Evolutionary conservation across 2,329 filamentous ascomycete species (phyloP).

Genomic region (Ophiobolus disseminans): DNA sequence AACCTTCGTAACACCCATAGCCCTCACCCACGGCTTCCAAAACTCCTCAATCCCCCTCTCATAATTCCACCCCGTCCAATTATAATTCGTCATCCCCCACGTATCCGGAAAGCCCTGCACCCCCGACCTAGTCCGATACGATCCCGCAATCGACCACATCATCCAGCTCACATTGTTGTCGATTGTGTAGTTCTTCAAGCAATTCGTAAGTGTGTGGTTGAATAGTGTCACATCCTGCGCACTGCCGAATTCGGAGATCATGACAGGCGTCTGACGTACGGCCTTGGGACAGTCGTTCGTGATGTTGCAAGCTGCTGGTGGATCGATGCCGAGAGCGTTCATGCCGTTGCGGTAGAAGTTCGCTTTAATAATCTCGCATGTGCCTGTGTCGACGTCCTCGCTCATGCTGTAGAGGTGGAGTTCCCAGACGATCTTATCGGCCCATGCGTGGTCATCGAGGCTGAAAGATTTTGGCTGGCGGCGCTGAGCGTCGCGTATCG

Average conservation of each 20-base stretch:
- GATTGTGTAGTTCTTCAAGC: constrained; percentile 55
- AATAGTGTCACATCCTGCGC: constrained; percentile 51
- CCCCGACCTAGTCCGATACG: constrained; percentile 56
- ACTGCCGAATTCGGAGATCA: constrained; percentile 48
- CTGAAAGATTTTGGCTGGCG: constrained; percentile 57
- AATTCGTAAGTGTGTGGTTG: constrained; percentile 56
- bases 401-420: constrained; percentile 62
- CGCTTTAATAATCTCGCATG: constrained; percentile 58
- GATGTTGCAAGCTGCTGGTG: constrained; percentile 45
- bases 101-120: constrained; percentile 56
- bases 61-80: constrained; percentile 58
- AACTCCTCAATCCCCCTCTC: constrained; percentile 55
- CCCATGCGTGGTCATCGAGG: constrained; percentile 55
- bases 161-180: constrained; percentile 58
- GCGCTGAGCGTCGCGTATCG: constrained; percentile 52
- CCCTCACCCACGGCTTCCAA: constrained; percentile 60
- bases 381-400: constrained; percentile 52
- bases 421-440: constrained; percentile 67
- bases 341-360: constrained; percentile 59
- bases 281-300: constrained; percentile 45
- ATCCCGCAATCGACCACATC: constrained; percentile 59
- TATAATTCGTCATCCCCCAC: constrained; percentile 57
- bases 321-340: constrained; percentile 53
- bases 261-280: constrained; percentile 46
- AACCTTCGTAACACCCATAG: constrained; percentile 45